These are phyloP conservation scores for Epichloe sp. DNA, from an alignment of 2,329 filamentous ascomycete species.

Conservation along the genomic window DNA sequence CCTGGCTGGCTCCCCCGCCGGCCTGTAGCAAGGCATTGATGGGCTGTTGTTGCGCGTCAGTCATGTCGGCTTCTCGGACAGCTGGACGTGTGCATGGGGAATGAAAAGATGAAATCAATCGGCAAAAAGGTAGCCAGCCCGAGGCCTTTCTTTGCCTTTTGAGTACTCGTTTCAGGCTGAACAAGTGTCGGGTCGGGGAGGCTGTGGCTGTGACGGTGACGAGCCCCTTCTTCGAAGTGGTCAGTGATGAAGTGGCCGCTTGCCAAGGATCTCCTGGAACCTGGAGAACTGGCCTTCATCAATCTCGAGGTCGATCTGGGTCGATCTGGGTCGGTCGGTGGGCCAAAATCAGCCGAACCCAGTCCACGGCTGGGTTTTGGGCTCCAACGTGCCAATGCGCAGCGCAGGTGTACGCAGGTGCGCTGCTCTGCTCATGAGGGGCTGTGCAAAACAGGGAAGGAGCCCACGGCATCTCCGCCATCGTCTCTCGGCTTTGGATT, in stretches of 20 bases:
- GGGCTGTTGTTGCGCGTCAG: neutral
- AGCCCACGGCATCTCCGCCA: neutral
- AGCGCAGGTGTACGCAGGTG: too few relatives aligned
- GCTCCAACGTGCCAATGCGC: too few relatives aligned
- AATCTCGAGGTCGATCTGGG: too few relatives aligned
- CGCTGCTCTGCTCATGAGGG: neutral
- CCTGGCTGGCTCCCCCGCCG: conserved; percentile 33
- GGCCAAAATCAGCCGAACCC: too few relatives aligned
- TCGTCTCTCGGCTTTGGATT: neutral
- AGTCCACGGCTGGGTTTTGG: too few relatives aligned
- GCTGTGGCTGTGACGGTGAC: neutral
- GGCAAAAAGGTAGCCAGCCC: neutral
- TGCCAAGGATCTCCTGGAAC: neutral
- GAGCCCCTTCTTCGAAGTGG: neutral
- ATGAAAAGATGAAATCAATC: too few relatives aligned
- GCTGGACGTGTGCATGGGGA: neutral
- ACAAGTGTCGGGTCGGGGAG: neutral
- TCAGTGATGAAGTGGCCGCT: neutral
- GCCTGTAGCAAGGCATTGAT: conserved; percentile 26
- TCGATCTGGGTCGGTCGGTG: too few relatives aligned
- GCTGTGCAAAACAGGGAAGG: neutral
- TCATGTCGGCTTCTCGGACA: neutral
- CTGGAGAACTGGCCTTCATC: neutral
- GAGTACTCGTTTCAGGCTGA: neutral
- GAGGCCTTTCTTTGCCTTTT: neutral